Evolutionary conservation across 2,329 filamentous ascomycete genomes (phyloP).

Genomic region (Raffaelea albimanens): DNA sequence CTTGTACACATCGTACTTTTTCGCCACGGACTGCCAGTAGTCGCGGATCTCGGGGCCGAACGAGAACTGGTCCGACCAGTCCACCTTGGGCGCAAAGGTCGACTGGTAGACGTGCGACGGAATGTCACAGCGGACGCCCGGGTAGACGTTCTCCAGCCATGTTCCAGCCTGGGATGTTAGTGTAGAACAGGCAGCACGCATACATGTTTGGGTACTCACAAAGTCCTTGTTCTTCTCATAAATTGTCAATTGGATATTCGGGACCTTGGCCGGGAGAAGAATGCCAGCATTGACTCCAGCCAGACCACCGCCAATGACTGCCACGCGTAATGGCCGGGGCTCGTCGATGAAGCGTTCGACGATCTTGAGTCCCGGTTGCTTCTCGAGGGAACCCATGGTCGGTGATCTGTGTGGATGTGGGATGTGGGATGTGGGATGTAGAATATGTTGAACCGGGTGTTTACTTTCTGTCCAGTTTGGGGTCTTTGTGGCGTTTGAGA

Average conservation of each 20-base stretch:
- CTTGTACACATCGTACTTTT: slow-evolving; percentile 55
- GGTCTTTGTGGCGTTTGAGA: too few species aligned
- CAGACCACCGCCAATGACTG: slow-evolving; percentile 55
- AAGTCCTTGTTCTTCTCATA: slow-evolving; percentile 61
- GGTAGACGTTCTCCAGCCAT: slow-evolving; percentile 23
- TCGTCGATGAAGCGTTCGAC: slow-evolving; percentile 34
- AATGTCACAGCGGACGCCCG: slow-evolving; percentile 17
- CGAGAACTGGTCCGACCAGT: slow-evolving; percentile 13
- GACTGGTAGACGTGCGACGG: slow-evolving; percentile 13
- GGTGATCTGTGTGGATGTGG: too few species aligned
- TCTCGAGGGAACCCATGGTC: neutral
- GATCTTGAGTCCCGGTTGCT: slow-evolving; percentile 11
- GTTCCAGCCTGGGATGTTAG: slow-evolving; percentile 13
- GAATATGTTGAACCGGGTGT: too few species aligned
- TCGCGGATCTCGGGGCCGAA: slow-evolving; percentile 46
- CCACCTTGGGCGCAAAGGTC: slow-evolving; percentile 10
- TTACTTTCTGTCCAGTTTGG: too few species aligned
- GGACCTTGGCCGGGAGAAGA: slow-evolving; percentile 59
- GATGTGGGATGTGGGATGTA: too few species aligned
- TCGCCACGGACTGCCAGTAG: slow-evolving; percentile 55
- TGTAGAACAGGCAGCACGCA: neutral
- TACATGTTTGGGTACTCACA: slow-evolving; percentile 29
- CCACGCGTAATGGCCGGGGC: slow-evolving; percentile 40
- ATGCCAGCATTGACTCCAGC: slow-evolving; percentile 55
- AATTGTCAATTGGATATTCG: slow-evolving; percentile 54